Evolutionary conservation across 1,139 yeast species (phyloP), one percentile per base, ranked within the genome.

Genomic region (Suzukiozyma palmioleophila): DNA sequence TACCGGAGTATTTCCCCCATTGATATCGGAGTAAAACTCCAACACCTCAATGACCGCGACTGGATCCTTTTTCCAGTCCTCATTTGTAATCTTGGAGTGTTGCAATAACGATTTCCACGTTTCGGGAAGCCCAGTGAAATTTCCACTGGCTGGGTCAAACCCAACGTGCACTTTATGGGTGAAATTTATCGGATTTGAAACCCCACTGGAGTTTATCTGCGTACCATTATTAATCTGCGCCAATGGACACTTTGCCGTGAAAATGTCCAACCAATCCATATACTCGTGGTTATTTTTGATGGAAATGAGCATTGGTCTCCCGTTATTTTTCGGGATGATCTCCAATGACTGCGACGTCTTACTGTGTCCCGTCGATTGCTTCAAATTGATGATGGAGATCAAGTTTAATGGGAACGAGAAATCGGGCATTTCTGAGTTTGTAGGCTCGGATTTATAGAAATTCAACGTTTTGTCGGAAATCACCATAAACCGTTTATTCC

Each of bases 1-100:
- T 8, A 52, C 40, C 2, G 54, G 51, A 27, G 59, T 54, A 6
- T 64, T 56, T n/a, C 63, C 64, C 37, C 67, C 67, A 47, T 65
- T 66, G 44, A 69, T 70, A 43, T 73, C 76, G 11, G 72, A 73
- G 57, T 87, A 88, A 57, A 94, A 92, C 51, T 88, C 95, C 56
- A 94, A 77, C 1, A 90, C 98, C 56, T 92, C 97, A 49, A 92
- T 89, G 32, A 77, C 92, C 0, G 94, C 94, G 24, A 81, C 85
- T 1, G 94, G 90, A 53, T 84, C 88, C 52, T 81, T 83, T 43
- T 84, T 81, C 84, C 88, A 81, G 61, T 84, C 94, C 52, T 84
- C 92, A 48, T 82, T 83, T 3, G 92, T 84, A 50, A 84, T 84
- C 54, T 84, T 79, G 9, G 90, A 83, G 54, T 83, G 88, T 52